These are phyloP conservation scores for Eucalyptus guilfoylei DNA, from an alignment of 345 rosid genomes.

Conservation along the genomic window DNA sequence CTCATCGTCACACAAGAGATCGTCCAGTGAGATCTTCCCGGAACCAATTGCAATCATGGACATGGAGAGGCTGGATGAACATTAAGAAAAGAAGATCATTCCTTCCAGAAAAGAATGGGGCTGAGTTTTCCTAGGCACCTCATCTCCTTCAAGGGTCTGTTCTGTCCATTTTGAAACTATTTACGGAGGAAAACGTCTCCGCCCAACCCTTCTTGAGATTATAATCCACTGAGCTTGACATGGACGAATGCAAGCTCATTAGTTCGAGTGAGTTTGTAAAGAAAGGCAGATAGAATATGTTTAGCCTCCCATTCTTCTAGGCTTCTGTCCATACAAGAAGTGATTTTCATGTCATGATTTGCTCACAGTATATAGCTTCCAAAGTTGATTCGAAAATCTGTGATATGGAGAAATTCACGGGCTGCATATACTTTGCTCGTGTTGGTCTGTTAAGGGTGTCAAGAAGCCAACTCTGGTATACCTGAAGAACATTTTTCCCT, in stretches of 20 bases:
- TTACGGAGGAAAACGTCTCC: neutral
- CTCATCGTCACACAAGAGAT: constrained; percentile 44
- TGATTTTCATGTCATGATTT: neutral
- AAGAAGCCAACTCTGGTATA: neutral
- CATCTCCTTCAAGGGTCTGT: neutral
- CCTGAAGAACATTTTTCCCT: neutral
- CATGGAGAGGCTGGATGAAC: constrained; percentile 21
- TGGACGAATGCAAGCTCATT: neutral
- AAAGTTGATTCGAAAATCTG: neutral
- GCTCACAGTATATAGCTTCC: neutral
- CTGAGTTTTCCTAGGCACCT: neutral
- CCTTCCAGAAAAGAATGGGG: neutral
- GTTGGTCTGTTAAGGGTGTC: neutral
- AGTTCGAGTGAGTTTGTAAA: neutral
- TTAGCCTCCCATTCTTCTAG: neutral
- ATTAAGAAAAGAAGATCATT: neutral
- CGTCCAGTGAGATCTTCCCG: constrained; percentile 49
- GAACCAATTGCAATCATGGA: constrained; percentile 33
- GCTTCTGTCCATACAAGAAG: neutral
- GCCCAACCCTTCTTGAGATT: neutral
- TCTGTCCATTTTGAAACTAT: neutral
- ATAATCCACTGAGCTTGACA: neutral
- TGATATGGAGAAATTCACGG: neutral
- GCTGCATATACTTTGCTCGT: neutral
- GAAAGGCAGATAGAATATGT: neutral